phyloP scores from a whole-genome alignment of 345 rosid species.

The Alliaria petiolata region DNA sequence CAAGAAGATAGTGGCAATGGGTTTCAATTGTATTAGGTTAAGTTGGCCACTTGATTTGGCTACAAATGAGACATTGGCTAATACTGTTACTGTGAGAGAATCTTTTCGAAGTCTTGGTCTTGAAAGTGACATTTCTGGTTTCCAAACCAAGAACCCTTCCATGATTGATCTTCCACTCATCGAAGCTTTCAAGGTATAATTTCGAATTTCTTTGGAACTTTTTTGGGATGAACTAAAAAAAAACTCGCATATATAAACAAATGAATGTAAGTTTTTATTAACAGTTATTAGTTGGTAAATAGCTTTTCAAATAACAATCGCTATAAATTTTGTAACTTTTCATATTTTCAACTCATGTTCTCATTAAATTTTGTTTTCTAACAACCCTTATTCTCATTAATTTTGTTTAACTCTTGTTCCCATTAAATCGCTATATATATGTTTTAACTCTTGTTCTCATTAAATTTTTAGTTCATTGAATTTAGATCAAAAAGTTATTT shows the following conservation, averaged over 20 bases:
- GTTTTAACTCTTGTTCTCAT: too few relatives aligned
- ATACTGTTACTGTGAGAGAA: slow-evolving; percentile 46
- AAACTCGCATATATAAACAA: not conserved
- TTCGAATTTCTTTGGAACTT: not conserved
- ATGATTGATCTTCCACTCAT: slow-evolving; percentile 67
- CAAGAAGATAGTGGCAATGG: slow-evolving; percentile 33
- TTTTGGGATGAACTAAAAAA: not conserved
- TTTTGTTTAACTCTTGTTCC: too few relatives aligned
- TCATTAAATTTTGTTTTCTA: too few relatives aligned
- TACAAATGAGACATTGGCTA: slow-evolving; percentile 49
- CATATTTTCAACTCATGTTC: too few relatives aligned
- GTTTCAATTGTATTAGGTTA: slow-evolving; percentile 67
- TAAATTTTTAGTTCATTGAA: too few relatives aligned
- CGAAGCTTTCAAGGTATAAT: slow-evolving; percentile 59
- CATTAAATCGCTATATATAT: too few relatives aligned
- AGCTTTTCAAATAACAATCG: too few relatives aligned
- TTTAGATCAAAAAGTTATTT: too few relatives aligned
- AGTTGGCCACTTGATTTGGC: slow-evolving; percentile 62
- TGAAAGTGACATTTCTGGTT: slow-evolving; percentile 47
- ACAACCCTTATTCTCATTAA: too few relatives aligned
- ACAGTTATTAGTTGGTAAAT: not conserved
- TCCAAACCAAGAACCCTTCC: slow-evolving; percentile 66
- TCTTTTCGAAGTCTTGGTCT: slow-evolving; percentile 60
- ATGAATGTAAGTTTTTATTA: not conserved
- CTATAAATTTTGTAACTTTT: too few relatives aligned